Base-by-base conservation (phyloP, 2,329 filamentous ascomycete genomes). In the Rugonectria rugulosa region DNA sequence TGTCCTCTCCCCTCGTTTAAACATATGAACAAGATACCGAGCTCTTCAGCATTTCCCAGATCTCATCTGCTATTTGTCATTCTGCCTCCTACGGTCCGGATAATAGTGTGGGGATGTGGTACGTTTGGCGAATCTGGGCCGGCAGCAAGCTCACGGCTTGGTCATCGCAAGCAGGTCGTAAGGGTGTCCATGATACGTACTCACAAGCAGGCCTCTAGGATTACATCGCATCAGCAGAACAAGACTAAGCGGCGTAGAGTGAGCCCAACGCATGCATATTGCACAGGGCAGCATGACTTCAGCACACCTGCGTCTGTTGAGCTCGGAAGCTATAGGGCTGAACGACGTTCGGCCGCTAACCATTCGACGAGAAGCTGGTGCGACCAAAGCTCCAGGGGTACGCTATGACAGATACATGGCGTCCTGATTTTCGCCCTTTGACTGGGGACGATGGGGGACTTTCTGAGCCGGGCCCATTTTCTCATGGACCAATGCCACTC, bases 21-120 rank as follows among this genome's bases (percentile, higher is more conserved):
- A 17, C 53, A 40, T 41, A 45, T 36, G 46, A 56, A 56, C 46
- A 41, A 40, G 41, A 44, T 40, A 46, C 45, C 45, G 40, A 41
- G 40, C 46, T 34, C 50, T 45, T 41, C 41, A 50, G 46, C 45
- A 45, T 36, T 50, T 34, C 20, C 46, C 12, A 56, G 53, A 56
- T 56, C 53, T 37, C 45, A 56, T 56, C 46, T 56, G 32, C 41
- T 49, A 50, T 56, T 50, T 50, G 53, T 50, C 53, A 56, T 56
- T 41, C 50, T 40, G 32, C 38, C 32, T 37, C 44, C 53, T 46
- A 49, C 45, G 49, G 34, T 15, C 31, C 37, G 53, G 46, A 20
- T 46, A 41, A 34, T 29, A 38, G 45, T 56, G 46, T 56, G 53
- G 46, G 21, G 27, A 46, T 46, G 41, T 56, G 53, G 53, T 56